These are phyloP conservation scores for Diplodia mutila DNA, from an alignment of 2,329 filamentous ascomycete species.

Conservation along the genomic window DNA sequence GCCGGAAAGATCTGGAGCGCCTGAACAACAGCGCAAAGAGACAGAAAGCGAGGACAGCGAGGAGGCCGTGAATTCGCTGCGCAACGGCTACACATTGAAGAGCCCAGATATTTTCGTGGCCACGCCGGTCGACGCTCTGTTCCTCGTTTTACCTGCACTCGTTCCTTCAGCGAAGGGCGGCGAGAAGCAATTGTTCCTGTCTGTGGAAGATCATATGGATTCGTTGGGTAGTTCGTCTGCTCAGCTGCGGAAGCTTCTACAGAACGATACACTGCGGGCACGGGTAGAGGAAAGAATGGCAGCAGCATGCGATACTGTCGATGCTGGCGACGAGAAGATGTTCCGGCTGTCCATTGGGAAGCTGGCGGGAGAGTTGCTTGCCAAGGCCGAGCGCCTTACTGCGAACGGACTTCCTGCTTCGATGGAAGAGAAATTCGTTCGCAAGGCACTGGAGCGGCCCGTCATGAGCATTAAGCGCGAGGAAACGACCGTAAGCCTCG, in stretches of 20 bases:
- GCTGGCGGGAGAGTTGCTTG: conserved; percentile 65
- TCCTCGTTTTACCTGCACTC: conserved; percentile 78
- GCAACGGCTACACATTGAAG: conserved; percentile 62
- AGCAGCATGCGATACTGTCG: conserved; percentile 77
- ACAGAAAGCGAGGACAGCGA: background rate
- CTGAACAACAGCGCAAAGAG: background rate
- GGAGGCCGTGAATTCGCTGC: background rate
- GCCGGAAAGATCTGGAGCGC: conserved; percentile 25
- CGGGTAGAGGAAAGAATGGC: conserved; percentile 69
- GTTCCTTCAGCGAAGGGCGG: conserved; percentile 52
- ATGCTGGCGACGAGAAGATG: conserved; percentile 83
- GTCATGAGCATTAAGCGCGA: conserved; percentile 69
- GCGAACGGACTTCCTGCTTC: conserved; percentile 69
- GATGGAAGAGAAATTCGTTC: conserved; percentile 84
- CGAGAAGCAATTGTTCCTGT: conserved; percentile 67
- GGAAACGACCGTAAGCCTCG: conserved; percentile 46
- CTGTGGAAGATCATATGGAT: conserved; percentile 74
- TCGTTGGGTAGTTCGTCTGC: conserved; percentile 58
- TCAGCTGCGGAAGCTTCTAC: conserved; percentile 63
- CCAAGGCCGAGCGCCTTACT: conserved; percentile 74
- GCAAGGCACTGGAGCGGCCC: conserved; percentile 74
- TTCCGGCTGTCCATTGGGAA: conserved; percentile 77
- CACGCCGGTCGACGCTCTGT: conserved; percentile 81
- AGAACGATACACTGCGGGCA: conserved; percentile 43
- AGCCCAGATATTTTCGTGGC: conserved; percentile 79